Evolutionary conservation across 768 basidiomycete genomes (phyloP), one percentile per base, ranked within the genome.

Genomic region (Suillus brevipes): DNA sequence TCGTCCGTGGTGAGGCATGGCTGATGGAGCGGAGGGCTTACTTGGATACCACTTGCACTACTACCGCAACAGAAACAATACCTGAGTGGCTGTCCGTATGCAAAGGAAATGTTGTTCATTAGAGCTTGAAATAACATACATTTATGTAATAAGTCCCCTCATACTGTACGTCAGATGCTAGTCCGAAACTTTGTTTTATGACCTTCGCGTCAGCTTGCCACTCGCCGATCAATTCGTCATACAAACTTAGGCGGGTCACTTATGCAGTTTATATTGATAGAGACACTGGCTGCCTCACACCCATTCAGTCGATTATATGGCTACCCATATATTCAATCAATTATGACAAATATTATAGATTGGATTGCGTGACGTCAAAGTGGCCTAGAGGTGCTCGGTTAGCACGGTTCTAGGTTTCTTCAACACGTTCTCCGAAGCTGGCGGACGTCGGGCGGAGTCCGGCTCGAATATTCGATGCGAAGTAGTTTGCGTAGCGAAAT

Each of bases 1-100:
- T 91, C 67, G 66, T 77, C 14, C 73, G 71, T 5, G 86, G 85
- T 18, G 83, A 84, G 37, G 73, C 77, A 16, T 90, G 89, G 89
- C 76, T 90, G n/a, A 64, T 62, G 18, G 72, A 72, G 12, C 65
- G 57, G 23, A 28, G 65, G 34, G 31, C 55, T 4, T 65, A 72
- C 12, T n/a, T 65, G 8, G 65, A 69, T 6, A 67, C 13, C 53
- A 47, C 59, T 3, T 67, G 64, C n/a, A 56, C 63, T 6, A 62
- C 42, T 6, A 62, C 42, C 18, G 31, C 23, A 13, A 55, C 38
- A 20, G 72, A 67, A 18, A 65, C 37, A 25, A 70, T 64, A 62
- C 53, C 38, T 5, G 68, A 66, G 4, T 70, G 71, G 71, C 65
- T 63, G 13, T 8, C 60, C 16, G 8, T 50, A 37, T 52, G 38